These are phyloP conservation scores for Phylloporus gajari DNA, from an alignment of 1,284 basidiomycete genomes.

Conservation along the genomic window DNA sequence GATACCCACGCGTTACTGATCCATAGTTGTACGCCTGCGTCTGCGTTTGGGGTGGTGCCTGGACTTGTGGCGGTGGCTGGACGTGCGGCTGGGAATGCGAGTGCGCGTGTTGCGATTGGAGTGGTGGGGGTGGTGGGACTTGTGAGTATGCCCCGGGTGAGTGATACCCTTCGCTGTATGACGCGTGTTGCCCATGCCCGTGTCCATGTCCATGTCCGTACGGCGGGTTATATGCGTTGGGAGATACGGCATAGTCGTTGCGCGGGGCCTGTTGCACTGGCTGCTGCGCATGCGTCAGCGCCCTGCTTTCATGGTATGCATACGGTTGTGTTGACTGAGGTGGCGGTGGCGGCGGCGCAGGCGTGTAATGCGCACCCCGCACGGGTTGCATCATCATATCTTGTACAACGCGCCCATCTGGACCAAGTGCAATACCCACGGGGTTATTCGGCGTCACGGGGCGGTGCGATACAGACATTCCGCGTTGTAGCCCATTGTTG, in stretches of 20 bases:
- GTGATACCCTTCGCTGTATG: constrained; percentile 32
- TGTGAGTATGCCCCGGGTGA: constrained; percentile 11
- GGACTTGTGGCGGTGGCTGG: neutral
- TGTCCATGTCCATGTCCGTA: constrained; percentile 30
- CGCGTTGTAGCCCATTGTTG: constrained; percentile 25
- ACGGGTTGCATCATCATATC: constrained; percentile 39
- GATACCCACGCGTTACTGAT: constrained; percentile 14
- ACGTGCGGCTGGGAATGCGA: neutral
- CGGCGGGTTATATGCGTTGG: constrained; percentile 18
- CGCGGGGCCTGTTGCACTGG: constrained; percentile 22
- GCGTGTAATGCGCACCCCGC: constrained; percentile 20
- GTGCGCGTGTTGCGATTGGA: neutral
- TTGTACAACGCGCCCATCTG: constrained; percentile 45
- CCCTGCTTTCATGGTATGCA: constrained; percentile 27
- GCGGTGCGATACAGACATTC: constrained; percentile 26
- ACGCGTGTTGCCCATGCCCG: constrained; percentile 30
- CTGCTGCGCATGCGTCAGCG: constrained; percentile 27
- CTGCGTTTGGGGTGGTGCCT: neutral
- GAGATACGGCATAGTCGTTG: constrained; percentile 35
- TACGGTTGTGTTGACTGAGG: constrained; percentile 36
- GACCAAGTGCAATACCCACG: constrained; percentile 44
- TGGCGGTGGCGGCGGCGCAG: constrained; percentile 22
- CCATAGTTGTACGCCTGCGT: constrained; percentile 17
- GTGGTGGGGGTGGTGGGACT: constrained; percentile 19
- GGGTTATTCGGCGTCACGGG: constrained; percentile 42